These are phyloP conservation scores for Thielaviopsis populi DNA, from an alignment of 2,329 filamentous ascomycete species.

Conservation along the genomic window DNA sequence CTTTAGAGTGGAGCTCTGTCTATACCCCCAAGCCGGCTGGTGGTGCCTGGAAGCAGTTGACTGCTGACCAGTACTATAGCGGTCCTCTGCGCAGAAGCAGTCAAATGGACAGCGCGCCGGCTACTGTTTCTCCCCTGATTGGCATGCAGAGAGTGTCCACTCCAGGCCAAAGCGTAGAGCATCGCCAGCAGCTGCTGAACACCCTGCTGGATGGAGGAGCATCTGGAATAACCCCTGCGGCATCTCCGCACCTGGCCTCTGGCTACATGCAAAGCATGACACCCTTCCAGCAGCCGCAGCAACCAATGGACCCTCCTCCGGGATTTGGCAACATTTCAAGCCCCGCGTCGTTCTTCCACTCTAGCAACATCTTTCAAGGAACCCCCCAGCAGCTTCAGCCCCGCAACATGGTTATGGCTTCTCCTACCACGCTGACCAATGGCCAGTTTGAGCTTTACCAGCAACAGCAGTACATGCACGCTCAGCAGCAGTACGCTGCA, in stretches of 20 bases:
- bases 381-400: constrained; percentile 10
- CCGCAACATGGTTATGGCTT: constrained; percentile 1
- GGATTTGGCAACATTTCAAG: not conserved
- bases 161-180: constrained; percentile 4
- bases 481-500: not conserved
- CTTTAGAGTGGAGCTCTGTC: constrained; percentile 14
- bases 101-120: constrained; percentile 1
- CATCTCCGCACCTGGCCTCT: constrained; percentile 1
- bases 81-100: constrained; percentile 9
- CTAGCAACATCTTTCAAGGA: constrained; percentile 1
- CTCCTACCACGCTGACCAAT: not conserved
- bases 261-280: constrained; percentile 10
- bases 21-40: constrained; percentile 16
- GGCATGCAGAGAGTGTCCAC: not conserved
- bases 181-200: constrained; percentile 10
- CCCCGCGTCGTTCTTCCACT: not conserved
- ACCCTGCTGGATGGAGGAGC: constrained; percentile 1
- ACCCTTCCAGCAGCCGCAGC: constrained; percentile 6
- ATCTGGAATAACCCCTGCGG: constrained; percentile 3
- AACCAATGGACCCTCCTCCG: constrained; percentile 3
- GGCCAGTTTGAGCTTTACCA: not conserved
- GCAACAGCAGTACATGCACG: not conserved
- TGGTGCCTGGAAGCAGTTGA: constrained; percentile 14
- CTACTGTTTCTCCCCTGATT: constrained; percentile 9
- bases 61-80: constrained; percentile 16